phyloP scores from a whole-genome alignment of 345 rosid species.

The Salix viminalis region DNA sequence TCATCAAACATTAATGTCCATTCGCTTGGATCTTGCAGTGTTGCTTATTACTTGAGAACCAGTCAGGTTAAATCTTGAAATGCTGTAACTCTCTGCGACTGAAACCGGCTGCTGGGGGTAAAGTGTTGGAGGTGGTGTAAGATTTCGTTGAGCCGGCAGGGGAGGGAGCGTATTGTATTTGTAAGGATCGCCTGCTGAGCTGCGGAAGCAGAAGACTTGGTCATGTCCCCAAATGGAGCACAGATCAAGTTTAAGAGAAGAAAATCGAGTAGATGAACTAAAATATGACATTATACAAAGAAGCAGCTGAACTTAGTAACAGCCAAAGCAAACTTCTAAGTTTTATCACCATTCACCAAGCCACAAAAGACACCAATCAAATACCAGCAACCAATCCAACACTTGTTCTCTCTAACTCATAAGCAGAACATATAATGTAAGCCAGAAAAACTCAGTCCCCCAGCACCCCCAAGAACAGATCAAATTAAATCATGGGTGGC shows the following conservation, averaged over 20 bases:
- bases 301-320: background rate
- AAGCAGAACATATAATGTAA: background rate
- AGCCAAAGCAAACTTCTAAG: background rate
- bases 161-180: slow-evolving; percentile 77
- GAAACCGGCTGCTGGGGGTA: slow-evolving; percentile 92
- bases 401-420: background rate
- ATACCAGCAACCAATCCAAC: background rate
- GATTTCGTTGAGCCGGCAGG: slow-evolving; percentile 86
- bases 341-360: background rate
- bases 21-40: slow-evolving; percentile 65
- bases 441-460: background rate
- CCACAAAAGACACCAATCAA: background rate
- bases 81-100: slow-evolving; percentile 56
- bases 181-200: slow-evolving; percentile 55
- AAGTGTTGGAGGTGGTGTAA: slow-evolving; percentile 92
- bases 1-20: slow-evolving; percentile 73
- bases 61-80: slow-evolving; percentile 62
- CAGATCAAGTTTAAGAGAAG: background rate
- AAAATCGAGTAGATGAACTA: background rate
- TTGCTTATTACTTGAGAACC: slow-evolving; percentile 52
- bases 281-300: background rate
- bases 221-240: background rate
- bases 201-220: slow-evolving; percentile 31
- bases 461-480: background rate
- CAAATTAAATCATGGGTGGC: background rate